Percentiles rank a stretch among this genome's conserved stretches.
These are phyloP conservation scores for Streptanthus diversifolius DNA, from an alignment of 345 rosid species.

Conservation along the genomic window DNA sequence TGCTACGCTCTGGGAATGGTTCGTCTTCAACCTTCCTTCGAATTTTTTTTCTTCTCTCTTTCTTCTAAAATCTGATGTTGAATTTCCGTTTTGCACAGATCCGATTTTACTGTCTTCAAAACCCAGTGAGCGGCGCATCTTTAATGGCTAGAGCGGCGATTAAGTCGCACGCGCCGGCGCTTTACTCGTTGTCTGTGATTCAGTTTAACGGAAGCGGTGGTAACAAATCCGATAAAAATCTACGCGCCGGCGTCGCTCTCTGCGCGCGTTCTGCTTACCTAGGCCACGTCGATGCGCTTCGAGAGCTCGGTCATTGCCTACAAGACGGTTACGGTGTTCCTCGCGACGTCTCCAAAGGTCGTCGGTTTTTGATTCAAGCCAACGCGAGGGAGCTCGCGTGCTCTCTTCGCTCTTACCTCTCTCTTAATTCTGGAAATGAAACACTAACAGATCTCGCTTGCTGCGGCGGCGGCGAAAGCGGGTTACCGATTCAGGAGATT, in stretches of 20 bases:
- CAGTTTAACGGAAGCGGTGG: conserved; percentile 80
- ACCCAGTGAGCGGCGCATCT: conserved; percentile 48
- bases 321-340: conserved; percentile 71
- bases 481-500: conserved; percentile 38
- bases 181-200: conserved; percentile 56
- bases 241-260: conserved; percentile 57
- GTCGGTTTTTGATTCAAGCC: conserved; percentile 53
- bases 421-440: not conserved
- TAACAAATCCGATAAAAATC: conserved; percentile 47
- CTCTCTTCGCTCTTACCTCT: conserved; percentile 26
- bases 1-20: conserved; percentile 68
- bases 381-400: conserved; percentile 55
- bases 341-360: conserved; percentile 46
- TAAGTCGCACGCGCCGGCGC: conserved; percentile 54
- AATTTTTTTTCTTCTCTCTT: not conserved
- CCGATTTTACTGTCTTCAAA: conserved; percentile 64
- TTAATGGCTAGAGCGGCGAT: conserved; percentile 67
- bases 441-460: not conserved
- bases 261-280: conserved; percentile 60
- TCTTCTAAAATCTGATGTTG: not conserved
- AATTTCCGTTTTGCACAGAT: conserved; percentile 37
- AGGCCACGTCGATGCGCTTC: conserved; percentile 57
- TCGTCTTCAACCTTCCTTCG: not conserved
- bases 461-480: not conserved
- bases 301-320: conserved; percentile 68